A percentile compares a stretch with the other conserved stretches of the same genome.
Conservation (phyloP, 768 basidiomycete species). For the Pisolithus microcarpus region DNA sequence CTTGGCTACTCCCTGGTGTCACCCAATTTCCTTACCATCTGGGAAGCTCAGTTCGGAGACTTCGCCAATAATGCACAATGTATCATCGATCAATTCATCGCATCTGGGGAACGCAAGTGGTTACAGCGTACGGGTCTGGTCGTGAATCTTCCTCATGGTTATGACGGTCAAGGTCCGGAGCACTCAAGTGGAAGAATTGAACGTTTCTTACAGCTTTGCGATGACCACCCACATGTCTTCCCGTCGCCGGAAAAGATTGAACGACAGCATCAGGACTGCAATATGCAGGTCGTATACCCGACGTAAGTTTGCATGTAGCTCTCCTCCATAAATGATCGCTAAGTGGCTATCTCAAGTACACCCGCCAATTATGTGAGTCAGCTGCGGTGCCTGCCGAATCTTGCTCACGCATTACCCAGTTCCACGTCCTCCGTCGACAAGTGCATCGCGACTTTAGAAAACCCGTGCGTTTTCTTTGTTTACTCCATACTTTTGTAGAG, state of each 20-base stretch:
- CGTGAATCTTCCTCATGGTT: slow-evolving; percentile 87
- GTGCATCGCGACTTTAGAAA: slow-evolving; percentile 98
- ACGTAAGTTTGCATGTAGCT: slow-evolving; percentile 48
- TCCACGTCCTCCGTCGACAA: slow-evolving; percentile 96
- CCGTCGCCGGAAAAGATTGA: slow-evolving; percentile 85
- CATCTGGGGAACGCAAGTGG: slow-evolving; percentile 97
- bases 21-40: slow-evolving; percentile 85
- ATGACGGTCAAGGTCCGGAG: slow-evolving; percentile 97
- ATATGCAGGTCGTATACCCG: slow-evolving; percentile 98
- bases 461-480: slow-evolving; percentile 49
- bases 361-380: slow-evolving; percentile 83
- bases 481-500: neutral
- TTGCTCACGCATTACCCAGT: slow-evolving; percentile 37
- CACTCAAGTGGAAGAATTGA: slow-evolving; percentile 95
- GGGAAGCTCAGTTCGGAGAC: slow-evolving; percentile 99
- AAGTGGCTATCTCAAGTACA: slow-evolving; percentile 44
- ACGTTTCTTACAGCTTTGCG: slow-evolving; percentile 95
- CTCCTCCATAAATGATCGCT: neutral
- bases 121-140: slow-evolving; percentile 88
- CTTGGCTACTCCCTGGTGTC: slow-evolving; percentile 98
- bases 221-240: slow-evolving; percentile 91
- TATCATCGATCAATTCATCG: slow-evolving; percentile 98
- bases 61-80: slow-evolving; percentile 97
- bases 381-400: neutral
- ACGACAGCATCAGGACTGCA: slow-evolving; percentile 97